Conservation (phyloP, 1,284 basidiomycete species). For the Peniophora sp. region DNA sequence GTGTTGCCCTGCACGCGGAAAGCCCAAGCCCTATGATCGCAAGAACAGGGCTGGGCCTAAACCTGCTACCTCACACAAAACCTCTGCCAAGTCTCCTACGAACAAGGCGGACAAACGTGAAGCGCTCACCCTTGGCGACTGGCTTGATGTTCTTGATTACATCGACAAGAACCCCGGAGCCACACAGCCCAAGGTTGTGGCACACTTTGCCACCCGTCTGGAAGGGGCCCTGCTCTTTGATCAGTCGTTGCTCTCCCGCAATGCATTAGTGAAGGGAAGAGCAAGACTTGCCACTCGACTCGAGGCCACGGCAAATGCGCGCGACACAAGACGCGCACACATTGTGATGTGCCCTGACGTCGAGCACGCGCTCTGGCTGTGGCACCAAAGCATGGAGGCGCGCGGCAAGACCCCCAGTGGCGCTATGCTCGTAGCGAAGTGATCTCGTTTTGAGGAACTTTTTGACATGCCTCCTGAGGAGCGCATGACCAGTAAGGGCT, state of each 20-base stretch:
- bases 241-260: not conserved
- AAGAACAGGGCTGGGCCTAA: not conserved
- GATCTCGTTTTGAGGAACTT: slow-evolving; percentile 18
- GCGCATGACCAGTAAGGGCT: slow-evolving; percentile 17
- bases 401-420: slow-evolving; percentile 17
- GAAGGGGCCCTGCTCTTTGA: slow-evolving; percentile 1
- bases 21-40: not conserved
- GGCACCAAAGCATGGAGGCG: slow-evolving; percentile 22
- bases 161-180: slow-evolving; percentile 15
- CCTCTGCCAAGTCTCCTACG: not conserved
- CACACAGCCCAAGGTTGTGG: slow-evolving; percentile 15
- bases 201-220: slow-evolving; percentile 14
- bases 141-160: slow-evolving; percentile 18
- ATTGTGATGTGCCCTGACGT: slow-evolving; percentile 22
- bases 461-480: slow-evolving; percentile 21
- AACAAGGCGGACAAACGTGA: not conserved
- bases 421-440: slow-evolving; percentile 22
- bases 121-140: slow-evolving; percentile 19
- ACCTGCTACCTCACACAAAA: not conserved
- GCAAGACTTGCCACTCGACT: slow-evolving; percentile 6
- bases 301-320: slow-evolving; percentile 12
- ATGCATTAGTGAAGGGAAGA: not conserved
- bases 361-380: slow-evolving; percentile 21
- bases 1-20: too few relatives aligned
- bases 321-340: slow-evolving; percentile 15